A percentile compares a stretch with the other conserved stretches of the same genome.
Evolutionary conservation across 2,329 filamentous ascomycete genomes (phyloP).

Genomic region (Paracorniculantispora psalliotae): DNA sequence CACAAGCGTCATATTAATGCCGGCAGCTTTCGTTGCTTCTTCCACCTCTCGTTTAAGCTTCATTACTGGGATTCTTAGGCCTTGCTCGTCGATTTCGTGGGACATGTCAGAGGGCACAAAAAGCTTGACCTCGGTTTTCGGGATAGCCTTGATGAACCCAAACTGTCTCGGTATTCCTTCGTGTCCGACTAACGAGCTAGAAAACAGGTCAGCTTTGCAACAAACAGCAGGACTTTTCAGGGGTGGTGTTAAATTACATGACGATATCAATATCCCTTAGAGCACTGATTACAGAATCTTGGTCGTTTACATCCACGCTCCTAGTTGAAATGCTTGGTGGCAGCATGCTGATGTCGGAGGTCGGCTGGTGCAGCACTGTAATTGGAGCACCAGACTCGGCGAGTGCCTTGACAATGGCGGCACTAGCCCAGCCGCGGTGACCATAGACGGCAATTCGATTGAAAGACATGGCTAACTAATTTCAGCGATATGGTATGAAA

Average conservation of each 20-base stretch:
- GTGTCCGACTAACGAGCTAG: neutral
- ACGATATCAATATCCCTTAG: neutral
- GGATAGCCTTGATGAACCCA: neutral
- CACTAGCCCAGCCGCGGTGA: neutral
- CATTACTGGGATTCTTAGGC: neutral
- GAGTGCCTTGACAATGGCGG: neutral
- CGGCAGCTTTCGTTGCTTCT: neutral
- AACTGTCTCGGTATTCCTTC: neutral
- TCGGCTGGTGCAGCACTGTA: neutral
- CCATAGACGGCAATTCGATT: conserved; percentile 6
- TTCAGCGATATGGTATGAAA: no score
- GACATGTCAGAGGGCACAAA: conserved; percentile 5
- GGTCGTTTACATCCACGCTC: neutral
- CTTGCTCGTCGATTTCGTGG: neutral
- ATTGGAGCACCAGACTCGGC: neutral
- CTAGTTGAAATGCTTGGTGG: neutral
- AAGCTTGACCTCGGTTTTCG: neutral
- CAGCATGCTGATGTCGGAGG: neutral
- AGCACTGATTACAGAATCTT: neutral
- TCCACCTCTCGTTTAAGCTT: neutral
- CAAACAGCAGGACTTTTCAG: no score
- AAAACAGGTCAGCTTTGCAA: no score
- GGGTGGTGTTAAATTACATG: neutral
- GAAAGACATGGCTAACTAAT: neutral
- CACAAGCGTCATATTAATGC: neutral